A percentile compares a stretch with the other conserved stretches of the same genome.
These are phyloP conservation scores for Psophocarpus tetragonolobus DNA, from an alignment of 306 rosid species.

Conservation along the genomic window DNA sequence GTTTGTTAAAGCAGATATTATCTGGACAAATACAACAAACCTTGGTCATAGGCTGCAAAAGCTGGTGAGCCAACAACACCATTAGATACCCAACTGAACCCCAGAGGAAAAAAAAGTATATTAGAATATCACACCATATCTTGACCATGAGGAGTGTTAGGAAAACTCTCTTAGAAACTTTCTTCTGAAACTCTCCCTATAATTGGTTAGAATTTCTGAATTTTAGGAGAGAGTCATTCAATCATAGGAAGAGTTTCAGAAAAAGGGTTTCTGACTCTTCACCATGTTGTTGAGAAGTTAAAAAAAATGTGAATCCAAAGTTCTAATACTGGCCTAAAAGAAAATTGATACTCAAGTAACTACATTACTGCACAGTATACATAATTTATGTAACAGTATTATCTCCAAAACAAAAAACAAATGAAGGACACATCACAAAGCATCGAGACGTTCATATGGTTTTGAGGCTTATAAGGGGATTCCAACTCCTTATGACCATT, in stretches of 20 bases:
- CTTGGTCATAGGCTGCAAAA: slow-evolving; percentile 97
- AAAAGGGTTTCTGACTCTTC: too few species aligned
- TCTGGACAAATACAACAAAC: slow-evolving; percentile 48
- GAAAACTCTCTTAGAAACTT: too few species aligned
- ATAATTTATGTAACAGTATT: background rate
- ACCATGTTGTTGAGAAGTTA: background rate
- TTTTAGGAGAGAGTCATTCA: too few species aligned
- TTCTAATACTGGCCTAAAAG: background rate
- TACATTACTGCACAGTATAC: background rate
- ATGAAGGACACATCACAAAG: background rate
- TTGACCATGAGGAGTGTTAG: too few species aligned
- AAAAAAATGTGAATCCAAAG: background rate
- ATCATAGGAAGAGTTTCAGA: too few species aligned
- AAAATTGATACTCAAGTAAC: slow-evolving; percentile 3
- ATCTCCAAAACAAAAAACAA: background rate
- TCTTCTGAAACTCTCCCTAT: too few species aligned
- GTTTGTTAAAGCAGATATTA: background rate
- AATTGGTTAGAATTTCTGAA: too few species aligned
- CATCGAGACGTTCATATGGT: background rate
- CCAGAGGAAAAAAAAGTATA: background rate
- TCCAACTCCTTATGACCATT: background rate
- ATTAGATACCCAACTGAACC: slow-evolving; percentile 91
- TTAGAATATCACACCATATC: slow-evolving; percentile 21
- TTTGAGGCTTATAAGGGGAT: background rate
- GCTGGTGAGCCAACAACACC: slow-evolving; percentile 99